Conservation (phyloP, 2,329 filamentous ascomycete genomes). For the Fusarium buxicola region DNA sequence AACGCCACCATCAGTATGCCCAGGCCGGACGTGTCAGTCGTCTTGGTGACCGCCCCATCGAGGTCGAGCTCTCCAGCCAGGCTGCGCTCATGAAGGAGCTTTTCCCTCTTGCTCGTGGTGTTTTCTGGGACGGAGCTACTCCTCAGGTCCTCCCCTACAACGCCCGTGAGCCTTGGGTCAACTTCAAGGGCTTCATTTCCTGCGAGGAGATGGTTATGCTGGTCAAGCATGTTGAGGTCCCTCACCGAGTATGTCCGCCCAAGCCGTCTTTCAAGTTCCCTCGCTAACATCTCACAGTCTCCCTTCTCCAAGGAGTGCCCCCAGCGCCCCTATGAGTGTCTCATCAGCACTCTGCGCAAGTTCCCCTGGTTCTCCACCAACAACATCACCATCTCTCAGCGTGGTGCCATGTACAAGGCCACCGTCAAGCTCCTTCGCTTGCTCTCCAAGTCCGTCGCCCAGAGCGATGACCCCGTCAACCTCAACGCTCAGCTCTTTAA, state of each 20-base stretch:
- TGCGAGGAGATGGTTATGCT: slow-evolving; percentile 74
- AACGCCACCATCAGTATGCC: slow-evolving; percentile 57
- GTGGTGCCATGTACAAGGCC: slow-evolving; percentile 63
- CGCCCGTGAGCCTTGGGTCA: slow-evolving; percentile 58
- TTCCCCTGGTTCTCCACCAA: slow-evolving; percentile 71
- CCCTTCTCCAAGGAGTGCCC: slow-evolving; percentile 70
- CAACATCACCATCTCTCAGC: slow-evolving; percentile 68
- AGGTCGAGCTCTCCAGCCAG: slow-evolving; percentile 68
- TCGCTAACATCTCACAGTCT: slow-evolving; percentile 55
- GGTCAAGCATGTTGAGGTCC: slow-evolving; percentile 71
- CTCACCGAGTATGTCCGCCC: slow-evolving; percentile 65
- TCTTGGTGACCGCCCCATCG: slow-evolving; percentile 68
- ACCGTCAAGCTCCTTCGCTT: slow-evolving; percentile 61
- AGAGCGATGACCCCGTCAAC: slow-evolving; percentile 54
- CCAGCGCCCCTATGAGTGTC: slow-evolving; percentile 72
- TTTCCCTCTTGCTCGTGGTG: slow-evolving; percentile 68
- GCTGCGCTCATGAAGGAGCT: slow-evolving; percentile 69
- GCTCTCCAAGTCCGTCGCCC: slow-evolving; percentile 57
- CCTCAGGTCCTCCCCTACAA: slow-evolving; percentile 56
- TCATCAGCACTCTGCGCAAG: slow-evolving; percentile 72
- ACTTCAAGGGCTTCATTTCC: slow-evolving; percentile 70
- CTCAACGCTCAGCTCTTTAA: slow-evolving; percentile 65
- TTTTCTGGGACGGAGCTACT: slow-evolving; percentile 63
- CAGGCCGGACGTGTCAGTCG: slow-evolving; percentile 57
- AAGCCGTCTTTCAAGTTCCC: background rate